Conservation (phyloP, 495 filamentous ascomycete genomes). For the Thozetella sp. region DNA sequence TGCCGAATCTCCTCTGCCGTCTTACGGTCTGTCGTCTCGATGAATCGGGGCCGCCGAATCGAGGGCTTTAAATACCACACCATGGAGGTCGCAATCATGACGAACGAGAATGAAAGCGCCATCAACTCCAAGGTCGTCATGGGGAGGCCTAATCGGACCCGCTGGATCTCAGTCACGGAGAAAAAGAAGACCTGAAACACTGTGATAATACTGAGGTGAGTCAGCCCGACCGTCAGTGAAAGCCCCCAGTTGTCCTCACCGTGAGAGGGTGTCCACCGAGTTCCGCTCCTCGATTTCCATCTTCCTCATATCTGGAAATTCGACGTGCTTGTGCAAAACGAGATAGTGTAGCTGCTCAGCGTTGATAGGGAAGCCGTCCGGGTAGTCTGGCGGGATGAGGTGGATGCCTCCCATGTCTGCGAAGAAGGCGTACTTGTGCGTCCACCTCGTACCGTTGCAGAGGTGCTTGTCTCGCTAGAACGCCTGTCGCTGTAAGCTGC, state of each 20-base stretch:
- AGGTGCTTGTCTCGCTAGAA: slow-evolving; percentile 4
- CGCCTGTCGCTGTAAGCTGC: not conserved
- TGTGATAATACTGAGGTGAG: slow-evolving; percentile 4
- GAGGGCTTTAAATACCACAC: slow-evolving; percentile 15
- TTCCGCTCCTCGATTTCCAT: slow-evolving; percentile 33
- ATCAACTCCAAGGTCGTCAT: slow-evolving; percentile 17
- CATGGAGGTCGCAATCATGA: slow-evolving; percentile 11
- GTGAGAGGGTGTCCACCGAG: slow-evolving; percentile 13
- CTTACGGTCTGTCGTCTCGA: slow-evolving; percentile 4
- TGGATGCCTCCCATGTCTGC: slow-evolving; percentile 37
- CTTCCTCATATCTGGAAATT: slow-evolving; percentile 16
- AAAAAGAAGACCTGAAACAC: slow-evolving; percentile 13
- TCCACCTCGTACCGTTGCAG: slow-evolving; percentile 21
- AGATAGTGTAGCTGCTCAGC: slow-evolving; percentile 36
- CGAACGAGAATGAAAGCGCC: slow-evolving; percentile 12
- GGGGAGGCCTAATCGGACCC: slow-evolving; percentile 7
- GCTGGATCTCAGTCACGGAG: slow-evolving; percentile 10
- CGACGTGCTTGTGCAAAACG: slow-evolving; percentile 15
- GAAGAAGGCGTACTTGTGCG: slow-evolving; percentile 32
- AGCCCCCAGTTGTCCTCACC: not conserved
- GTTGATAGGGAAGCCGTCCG: slow-evolving; percentile 29
- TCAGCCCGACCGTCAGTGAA: not conserved
- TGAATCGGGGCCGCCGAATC: not conserved
- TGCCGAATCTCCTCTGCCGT: slow-evolving; percentile 7
- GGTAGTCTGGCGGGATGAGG: slow-evolving; percentile 15